These are phyloP conservation scores for Straminergon stramineum DNA, from an alignment of 225 moss, liverwort and hornwort species.

Conservation along the genomic window DNA sequence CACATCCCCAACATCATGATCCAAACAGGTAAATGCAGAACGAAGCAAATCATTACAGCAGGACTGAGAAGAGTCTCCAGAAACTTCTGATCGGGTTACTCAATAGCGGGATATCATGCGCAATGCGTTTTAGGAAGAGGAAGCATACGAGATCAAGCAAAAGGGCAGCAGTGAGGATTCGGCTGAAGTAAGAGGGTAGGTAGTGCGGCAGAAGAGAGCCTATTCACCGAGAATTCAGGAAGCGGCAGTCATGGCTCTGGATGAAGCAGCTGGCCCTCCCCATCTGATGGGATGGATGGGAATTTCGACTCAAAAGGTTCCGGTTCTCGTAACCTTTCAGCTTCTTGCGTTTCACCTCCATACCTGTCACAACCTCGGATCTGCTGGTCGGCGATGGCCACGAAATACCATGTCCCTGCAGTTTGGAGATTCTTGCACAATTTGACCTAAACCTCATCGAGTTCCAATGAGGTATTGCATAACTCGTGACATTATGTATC, in stretches of 20 bases:
- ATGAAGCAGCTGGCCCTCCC: background rate
- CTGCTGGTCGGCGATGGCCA: background rate
- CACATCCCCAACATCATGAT: background rate
- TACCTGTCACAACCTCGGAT: background rate
- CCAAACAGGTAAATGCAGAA: background rate
- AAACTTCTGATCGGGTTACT: background rate
- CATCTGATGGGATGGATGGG: background rate
- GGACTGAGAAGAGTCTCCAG: background rate
- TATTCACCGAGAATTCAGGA: conserved; percentile 9
- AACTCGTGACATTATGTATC: background rate
- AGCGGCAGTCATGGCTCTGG: background rate
- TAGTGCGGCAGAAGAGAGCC: background rate
- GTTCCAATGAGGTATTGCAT: background rate
- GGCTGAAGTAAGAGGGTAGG: background rate
- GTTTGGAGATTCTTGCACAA: background rate
- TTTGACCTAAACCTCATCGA: background rate
- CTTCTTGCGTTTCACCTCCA: background rate
- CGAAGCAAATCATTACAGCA: background rate
- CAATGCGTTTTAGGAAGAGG: background rate
- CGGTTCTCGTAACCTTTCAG: background rate
- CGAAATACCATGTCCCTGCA: background rate
- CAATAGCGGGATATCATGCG: background rate
- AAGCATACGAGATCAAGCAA: background rate
- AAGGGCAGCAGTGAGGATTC: background rate
- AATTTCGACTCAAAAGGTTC: background rate